phyloP scores from a whole-genome alignment of 2,329 filamentous ascomycete species.

The Cercospora berteroae region DNA sequence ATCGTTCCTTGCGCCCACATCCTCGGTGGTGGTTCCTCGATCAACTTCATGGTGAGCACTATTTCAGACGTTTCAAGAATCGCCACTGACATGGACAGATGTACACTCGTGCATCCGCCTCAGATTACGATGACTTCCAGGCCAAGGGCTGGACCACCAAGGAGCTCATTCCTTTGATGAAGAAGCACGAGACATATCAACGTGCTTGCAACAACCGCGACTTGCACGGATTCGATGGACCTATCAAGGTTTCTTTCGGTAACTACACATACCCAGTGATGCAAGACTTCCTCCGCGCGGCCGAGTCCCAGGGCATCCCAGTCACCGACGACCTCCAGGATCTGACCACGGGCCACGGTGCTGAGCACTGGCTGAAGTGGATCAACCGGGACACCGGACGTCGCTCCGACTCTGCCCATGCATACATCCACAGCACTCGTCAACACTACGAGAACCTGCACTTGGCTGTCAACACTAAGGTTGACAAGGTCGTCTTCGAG shows the following conservation, averaged over 20 bases:
- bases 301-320: constrained; percentile 71
- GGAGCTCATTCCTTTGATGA: constrained; percentile 73
- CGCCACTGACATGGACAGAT: constrained; percentile 48
- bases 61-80: background rate
- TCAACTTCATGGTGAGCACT: constrained; percentile 68
- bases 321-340: constrained; percentile 74
- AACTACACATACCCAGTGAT: constrained; percentile 74
- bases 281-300: constrained; percentile 66
- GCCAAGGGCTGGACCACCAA: constrained; percentile 76
- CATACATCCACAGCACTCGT: constrained; percentile 74
- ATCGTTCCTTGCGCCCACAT: constrained; percentile 74
- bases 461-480: constrained; percentile 71
- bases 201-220: constrained; percentile 55
- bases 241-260: constrained; percentile 78
- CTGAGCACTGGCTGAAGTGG: constrained; percentile 83
- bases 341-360: constrained; percentile 64
- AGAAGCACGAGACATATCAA: constrained; percentile 78
- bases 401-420: constrained; percentile 73
- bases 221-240: constrained; percentile 73
- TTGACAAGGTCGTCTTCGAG: constrained; percentile 73
- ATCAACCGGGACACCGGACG: constrained; percentile 71
- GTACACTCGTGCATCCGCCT: constrained; percentile 70
- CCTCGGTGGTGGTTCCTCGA: constrained; percentile 62
- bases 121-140: constrained; percentile 76
- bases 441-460: constrained; percentile 69